phyloP scores from a whole-genome alignment of 2,329 filamentous ascomycete species.

The Nannizziopsis barbatae region DNA sequence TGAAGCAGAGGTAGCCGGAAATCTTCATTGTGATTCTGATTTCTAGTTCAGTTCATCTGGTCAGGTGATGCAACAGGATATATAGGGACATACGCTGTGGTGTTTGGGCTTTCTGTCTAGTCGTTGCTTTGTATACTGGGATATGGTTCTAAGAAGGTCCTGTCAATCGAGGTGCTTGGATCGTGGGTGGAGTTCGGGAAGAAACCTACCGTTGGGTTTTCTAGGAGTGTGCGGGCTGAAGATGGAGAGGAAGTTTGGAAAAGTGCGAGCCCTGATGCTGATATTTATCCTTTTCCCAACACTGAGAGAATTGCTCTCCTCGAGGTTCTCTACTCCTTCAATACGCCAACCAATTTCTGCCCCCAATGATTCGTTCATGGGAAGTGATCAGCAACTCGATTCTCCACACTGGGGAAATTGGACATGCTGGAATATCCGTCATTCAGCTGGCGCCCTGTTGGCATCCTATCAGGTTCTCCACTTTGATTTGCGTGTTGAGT shows the following conservation, averaged over 20 bases:
- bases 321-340: background rate
- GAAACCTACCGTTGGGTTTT: background rate
- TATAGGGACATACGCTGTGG: background rate
- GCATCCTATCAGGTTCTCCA: background rate
- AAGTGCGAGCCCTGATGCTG: background rate
- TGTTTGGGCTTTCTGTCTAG: background rate
- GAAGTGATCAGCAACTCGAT: conserved; percentile 1
- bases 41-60: background rate
- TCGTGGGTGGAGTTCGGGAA: background rate
- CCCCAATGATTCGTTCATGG: background rate
- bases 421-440: background rate
- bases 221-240: background rate
- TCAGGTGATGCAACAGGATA: background rate
- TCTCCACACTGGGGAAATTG: background rate
- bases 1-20: conserved; percentile 3
- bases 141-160: too few species aligned
- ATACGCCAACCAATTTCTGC: background rate
- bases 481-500: background rate
- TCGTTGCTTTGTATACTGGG: too few species aligned
- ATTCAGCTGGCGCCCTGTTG: background rate
- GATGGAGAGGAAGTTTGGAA: background rate
- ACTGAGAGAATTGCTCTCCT: background rate
- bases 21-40: conserved; percentile 7
- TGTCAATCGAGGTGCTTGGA: too few species aligned
- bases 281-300: conserved; percentile 1